These are phyloP conservation scores for Entomortierella beljakovae DNA, from an alignment of 192 early-diverging fungal genomes.

Conservation along the genomic window DNA sequence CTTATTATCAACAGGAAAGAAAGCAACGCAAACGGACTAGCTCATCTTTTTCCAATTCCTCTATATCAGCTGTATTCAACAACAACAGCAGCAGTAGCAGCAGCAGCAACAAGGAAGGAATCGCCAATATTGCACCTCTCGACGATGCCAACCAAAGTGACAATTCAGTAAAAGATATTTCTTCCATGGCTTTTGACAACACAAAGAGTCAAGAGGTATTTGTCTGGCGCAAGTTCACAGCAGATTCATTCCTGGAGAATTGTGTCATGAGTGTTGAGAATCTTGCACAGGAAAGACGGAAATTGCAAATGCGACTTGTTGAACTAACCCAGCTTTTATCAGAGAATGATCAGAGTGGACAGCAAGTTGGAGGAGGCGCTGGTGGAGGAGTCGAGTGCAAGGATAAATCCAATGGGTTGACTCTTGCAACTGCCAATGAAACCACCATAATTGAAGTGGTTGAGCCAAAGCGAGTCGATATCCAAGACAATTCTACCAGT, in stretches of 20 bases:
- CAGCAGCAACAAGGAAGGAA: neutral
- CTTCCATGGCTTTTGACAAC: conserved; percentile 15
- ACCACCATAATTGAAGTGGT: too few relatives aligned
- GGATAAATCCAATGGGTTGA: neutral
- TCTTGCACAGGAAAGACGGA: conserved; percentile 31
- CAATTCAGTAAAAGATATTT: neutral
- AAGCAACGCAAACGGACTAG: conserved; percentile 5
- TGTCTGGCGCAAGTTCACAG: conserved; percentile 42
- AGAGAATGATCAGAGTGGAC: conserved; percentile 2
- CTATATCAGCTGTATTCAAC: neutral
- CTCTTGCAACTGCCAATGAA: too few relatives aligned
- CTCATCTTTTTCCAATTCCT: conserved; percentile 3
- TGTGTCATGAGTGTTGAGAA: conserved; percentile 41
- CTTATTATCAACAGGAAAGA: neutral
- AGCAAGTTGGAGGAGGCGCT: neutral
- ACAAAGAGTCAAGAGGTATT: conserved; percentile 30
- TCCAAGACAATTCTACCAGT: too few relatives aligned
- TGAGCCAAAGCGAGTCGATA: too few relatives aligned
- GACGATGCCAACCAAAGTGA: neutral
- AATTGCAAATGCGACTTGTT: conserved; percentile 24
- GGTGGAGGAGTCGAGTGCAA: neutral
- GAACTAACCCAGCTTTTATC: conserved; percentile 14
- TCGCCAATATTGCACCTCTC: too few relatives aligned
- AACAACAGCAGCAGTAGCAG: neutral
- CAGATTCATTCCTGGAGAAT: conserved; percentile 38